Evolutionary conservation across 805 yeast genomes (phyloP).

Genomic region (Dipodascus geniculatus): DNA sequence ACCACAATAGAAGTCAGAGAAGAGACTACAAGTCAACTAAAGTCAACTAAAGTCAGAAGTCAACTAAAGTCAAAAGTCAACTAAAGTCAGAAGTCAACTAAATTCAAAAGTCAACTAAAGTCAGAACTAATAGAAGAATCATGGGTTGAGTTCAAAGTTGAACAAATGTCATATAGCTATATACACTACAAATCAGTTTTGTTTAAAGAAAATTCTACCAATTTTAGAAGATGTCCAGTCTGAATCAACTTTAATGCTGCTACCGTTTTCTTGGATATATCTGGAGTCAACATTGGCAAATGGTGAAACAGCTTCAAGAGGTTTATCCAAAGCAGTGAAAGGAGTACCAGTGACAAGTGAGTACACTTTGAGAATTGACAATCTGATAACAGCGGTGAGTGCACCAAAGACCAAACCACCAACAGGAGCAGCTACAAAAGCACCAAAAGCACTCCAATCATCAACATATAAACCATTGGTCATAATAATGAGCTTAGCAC

Average conservation of each 20-base stretch:
- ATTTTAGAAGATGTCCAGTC: conserved; percentile 5
- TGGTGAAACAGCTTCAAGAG: conserved; percentile 8
- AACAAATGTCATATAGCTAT: too few species aligned
- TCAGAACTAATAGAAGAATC: too few species aligned
- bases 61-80: too few species aligned
- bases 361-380: conserved; percentile 16
- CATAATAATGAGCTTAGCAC: conserved; percentile 62
- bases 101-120: too few species aligned
- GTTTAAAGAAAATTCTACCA: neutral
- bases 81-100: too few species aligned
- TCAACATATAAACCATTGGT: conserved; percentile 54
- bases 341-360: conserved; percentile 27
- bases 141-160: too few species aligned
- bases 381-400: conserved; percentile 31
- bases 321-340: conserved; percentile 28
- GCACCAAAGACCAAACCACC: conserved; percentile 59
- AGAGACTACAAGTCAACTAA: too few species aligned
- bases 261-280: conserved; percentile 1
- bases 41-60: too few species aligned
- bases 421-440: conserved; percentile 81
- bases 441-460: conserved; percentile 94
- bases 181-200: neutral
- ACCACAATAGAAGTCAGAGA: too few species aligned
- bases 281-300: neutral
- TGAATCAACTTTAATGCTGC: conserved; percentile 6